Evolutionary conservation across 2,329 filamentous ascomycete genomes (phyloP).

Genomic region (Talaromyces sp.): DNA sequence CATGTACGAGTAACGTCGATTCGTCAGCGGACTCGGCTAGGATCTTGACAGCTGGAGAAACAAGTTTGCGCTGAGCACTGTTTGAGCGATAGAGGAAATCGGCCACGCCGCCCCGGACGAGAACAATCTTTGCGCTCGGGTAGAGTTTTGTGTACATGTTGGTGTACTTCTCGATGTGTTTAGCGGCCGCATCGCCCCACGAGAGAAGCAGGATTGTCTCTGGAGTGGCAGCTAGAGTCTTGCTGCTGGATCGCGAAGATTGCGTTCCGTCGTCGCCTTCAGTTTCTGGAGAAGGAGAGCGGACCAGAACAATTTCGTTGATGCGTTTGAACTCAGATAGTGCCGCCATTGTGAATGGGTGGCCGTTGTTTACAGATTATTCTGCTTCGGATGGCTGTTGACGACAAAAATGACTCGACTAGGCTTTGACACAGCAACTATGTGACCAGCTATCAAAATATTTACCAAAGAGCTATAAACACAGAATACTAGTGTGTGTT

Average conservation of each 20-base stretch:
- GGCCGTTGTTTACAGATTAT: not conserved
- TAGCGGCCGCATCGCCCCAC: not conserved
- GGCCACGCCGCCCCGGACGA: not conserved
- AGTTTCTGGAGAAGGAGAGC: not conserved
- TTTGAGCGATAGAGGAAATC: not conserved
- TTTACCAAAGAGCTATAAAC: not conserved
- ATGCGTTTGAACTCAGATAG: not conserved
- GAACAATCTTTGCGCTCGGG: not conserved
- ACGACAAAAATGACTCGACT: not conserved
- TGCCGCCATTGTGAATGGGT: not conserved
- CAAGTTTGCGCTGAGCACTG: not conserved
- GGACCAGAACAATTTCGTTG: not conserved
- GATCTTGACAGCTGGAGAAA: conserved; percentile 1
- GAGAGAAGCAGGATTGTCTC: not conserved
- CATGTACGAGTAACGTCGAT: not conserved
- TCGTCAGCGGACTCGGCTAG: not conserved
- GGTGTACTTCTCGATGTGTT: conserved; percentile 7
- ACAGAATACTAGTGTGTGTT: not conserved
- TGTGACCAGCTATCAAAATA: not conserved
- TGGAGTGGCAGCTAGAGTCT: not conserved
- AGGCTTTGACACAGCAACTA: not conserved
- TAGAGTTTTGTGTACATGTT: not conserved
- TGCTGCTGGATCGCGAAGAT: not conserved
- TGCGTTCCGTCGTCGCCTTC: not conserved
- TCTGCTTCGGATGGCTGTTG: not conserved